Evolutionary conservation across 129 eudicot genomes (phyloP).

Genomic region (Heracleum sosnowskyi): DNA sequence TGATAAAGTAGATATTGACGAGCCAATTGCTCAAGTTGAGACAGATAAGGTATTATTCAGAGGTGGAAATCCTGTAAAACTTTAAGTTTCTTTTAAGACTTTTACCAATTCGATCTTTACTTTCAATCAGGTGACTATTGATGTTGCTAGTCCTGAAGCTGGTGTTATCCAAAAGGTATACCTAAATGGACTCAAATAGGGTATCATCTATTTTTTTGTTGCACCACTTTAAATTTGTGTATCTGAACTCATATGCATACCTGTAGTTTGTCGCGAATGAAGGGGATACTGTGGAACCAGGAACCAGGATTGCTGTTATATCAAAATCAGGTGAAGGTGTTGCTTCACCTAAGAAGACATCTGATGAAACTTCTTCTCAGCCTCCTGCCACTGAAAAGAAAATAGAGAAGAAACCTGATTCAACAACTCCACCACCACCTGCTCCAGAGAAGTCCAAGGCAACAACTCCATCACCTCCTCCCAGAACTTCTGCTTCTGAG

Average conservation of each 20-base stretch:
- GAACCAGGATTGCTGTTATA: constrained; percentile 75
- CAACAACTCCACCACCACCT: constrained; percentile 42
- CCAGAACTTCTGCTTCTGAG: constrained; percentile 55
- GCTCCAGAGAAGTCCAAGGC: constrained; percentile 42
- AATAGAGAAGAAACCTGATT: constrained; percentile 44
- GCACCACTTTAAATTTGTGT: not conserved
- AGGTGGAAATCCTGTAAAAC: constrained; percentile 6
- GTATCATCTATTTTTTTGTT: not conserved
- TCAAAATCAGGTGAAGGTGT: constrained; percentile 75
- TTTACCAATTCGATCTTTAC: constrained; percentile 14
- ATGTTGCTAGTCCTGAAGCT: constrained; percentile 92
- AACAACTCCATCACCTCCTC: constrained; percentile 33
- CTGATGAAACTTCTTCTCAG: constrained; percentile 38
- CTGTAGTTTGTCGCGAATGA: constrained; percentile 78
- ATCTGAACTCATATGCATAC: constrained; percentile 17
- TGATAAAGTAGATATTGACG: constrained; percentile 85
- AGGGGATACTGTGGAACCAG: constrained; percentile 95
- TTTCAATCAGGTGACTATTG: constrained; percentile 67
- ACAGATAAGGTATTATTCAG: constrained; percentile 63
- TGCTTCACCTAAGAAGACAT: constrained; percentile 49
- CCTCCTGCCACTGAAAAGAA: constrained; percentile 41
- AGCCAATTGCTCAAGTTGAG: constrained; percentile 96
- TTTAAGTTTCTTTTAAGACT: constrained; percentile 2
- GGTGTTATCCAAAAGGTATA: constrained; percentile 81
- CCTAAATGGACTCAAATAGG: not conserved